phyloP scores from a whole-genome alignment of 768 basidiomycete species.

The Termitomyces sp. region DNA sequence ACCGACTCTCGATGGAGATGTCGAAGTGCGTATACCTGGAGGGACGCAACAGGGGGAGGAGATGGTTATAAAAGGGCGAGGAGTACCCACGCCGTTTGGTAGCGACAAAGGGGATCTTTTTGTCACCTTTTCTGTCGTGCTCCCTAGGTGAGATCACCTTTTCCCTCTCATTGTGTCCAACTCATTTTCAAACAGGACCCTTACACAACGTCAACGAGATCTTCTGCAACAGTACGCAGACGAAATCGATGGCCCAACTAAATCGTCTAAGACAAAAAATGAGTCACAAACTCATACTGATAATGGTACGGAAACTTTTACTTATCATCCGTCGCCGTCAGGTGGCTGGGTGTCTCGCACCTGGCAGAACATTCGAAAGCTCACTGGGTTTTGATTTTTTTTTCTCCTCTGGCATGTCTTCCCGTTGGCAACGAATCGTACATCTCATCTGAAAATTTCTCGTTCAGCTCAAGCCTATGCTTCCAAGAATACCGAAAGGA shows the following conservation, averaged over 20 bases:
- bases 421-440: conserved; percentile 25
- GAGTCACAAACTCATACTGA: conserved; percentile 28
- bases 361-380: conserved; percentile 65
- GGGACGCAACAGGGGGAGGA: conserved; percentile 98
- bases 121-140: conserved; percentile 81
- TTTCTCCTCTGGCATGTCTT: conserved; percentile 46
- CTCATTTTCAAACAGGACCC: conserved; percentile 48
- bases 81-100: conserved; percentile 63
- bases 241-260: conserved; percentile 76
- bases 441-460: conserved; percentile 23
- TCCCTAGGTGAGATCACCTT: conserved; percentile 73
- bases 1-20: conserved; percentile 93
- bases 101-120: conserved; percentile 80
- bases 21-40: conserved; percentile 87
- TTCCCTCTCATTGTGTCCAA: conserved; percentile 9
- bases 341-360: conserved; percentile 70
- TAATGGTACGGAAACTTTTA: conserved; percentile 79
- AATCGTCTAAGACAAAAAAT: conserved; percentile 18
- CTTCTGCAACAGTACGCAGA: conserved; percentile 89
- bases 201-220: conserved; percentile 81
- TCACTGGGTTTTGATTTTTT: conserved; percentile 72
- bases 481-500: conserved; percentile 22
- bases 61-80: conserved; percentile 89
- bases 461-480: conserved; percentile 26
- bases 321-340: conserved; percentile 51